phyloP scores from a whole-genome alignment of 768 basidiomycete species.

The Russula vinacea region DNA sequence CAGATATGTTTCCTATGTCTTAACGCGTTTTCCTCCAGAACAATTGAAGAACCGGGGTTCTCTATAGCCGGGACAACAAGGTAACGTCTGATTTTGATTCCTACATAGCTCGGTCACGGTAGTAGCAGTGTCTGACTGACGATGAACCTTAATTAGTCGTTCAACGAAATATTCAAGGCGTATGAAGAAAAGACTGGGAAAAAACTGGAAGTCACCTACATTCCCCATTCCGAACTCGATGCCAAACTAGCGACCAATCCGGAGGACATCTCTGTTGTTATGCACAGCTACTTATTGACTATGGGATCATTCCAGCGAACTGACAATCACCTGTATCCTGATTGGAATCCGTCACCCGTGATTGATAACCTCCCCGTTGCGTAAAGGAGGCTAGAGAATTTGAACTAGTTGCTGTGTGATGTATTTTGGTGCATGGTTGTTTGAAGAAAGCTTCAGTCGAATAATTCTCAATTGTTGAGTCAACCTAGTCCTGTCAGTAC shows the following conservation, averaged over 20 bases:
- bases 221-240: not conserved
- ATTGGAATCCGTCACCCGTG: not conserved
- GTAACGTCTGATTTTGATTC: not conserved
- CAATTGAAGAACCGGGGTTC: not conserved
- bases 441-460: too few relatives aligned
- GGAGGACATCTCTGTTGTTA: not conserved
- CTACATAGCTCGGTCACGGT: too few relatives aligned
- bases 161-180: not conserved
- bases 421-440: too few relatives aligned
- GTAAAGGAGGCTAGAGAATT: not conserved
- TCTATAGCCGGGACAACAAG: not conserved
- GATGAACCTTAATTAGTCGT: not conserved
- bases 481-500: too few relatives aligned
- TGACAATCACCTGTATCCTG: conserved; percentile 26
- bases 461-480: too few relatives aligned
- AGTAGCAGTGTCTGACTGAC: not conserved
- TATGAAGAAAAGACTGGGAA: not conserved
- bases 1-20: not conserved
- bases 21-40: not conserved
- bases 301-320: not conserved
- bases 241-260: not conserved
- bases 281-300: not conserved
- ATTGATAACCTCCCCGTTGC: not conserved
- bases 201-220: not conserved
- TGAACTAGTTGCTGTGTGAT: not conserved